Evolutionary conservation across 1,284 basidiomycete species (phyloP), one percentile per base, ranked within the genome.

Genomic region (Puccinia coronata): DNA sequence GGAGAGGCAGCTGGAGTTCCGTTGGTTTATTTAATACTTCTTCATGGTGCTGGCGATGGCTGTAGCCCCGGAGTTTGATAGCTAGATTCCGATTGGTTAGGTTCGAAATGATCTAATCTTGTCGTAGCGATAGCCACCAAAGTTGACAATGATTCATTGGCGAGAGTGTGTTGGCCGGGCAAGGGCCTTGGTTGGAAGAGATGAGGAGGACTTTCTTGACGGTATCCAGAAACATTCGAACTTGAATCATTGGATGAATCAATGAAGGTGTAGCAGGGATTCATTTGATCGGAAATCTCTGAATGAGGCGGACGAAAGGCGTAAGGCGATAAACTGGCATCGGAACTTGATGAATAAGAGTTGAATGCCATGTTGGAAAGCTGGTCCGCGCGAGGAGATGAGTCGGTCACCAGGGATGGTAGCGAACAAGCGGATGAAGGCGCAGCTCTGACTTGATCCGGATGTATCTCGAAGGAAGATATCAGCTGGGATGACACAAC

Each of bases 401-500:
- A 72, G 34, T 55, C 70, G 16, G 51, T 8, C 18, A 71, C 43
- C 23, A 72, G 70, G 5, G 70, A 36, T n/a, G 70, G 70, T 34
- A 72, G 70, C 11, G 70, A 72, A 51, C 67, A 47, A 39, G 47
- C 51, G 20, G 70, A 55, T 16, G 51, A 28, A 14, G 70, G 70
- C n/a, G 70, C 11, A 9, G 9, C 70, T 57, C 70, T 72, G 25
- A 72, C 23, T 34, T 72, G n/a, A n/a, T n/a, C 51, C 23, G 53
- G 70, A 53, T 25, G 70, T 31, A 55, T 55, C 8, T 51, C 70
- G 23, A 72, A 51, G 6, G 70, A 57, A 2, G 70, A 55, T 31
- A 72, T 51, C 25, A 72, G 23, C 51, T 72, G 70, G 39, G 70
- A 72, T 16, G 70, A 72, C 23, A 57, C 70, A 25, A 23, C 70